phyloP scores from a whole-genome alignment of 2,329 filamentous ascomycete genomes.

The Penicillium sp. region DNA sequence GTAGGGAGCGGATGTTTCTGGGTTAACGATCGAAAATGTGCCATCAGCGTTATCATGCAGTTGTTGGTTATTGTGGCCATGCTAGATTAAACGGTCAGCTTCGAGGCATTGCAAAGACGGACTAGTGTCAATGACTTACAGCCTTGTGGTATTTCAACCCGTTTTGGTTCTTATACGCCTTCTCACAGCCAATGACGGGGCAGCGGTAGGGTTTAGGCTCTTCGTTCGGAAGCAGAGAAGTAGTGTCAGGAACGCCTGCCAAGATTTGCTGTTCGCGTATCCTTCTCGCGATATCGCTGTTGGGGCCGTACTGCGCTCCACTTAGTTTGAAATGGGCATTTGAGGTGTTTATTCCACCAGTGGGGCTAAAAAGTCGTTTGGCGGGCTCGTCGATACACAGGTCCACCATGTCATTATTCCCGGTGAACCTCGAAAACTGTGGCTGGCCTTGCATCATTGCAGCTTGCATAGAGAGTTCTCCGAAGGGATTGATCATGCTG shows the following conservation, averaged over 20 bases:
- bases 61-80: conserved; percentile 96
- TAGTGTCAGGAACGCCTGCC: conserved; percentile 58
- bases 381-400: conserved; percentile 87
- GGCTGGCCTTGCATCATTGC: conserved; percentile 48
- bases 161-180: conserved; percentile 99
- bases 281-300: conserved; percentile 73
- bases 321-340: conserved; percentile 77
- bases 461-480: conserved; percentile 64
- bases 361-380: conserved; percentile 89
- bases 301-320: conserved; percentile 74
- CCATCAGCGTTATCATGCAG: conserved; percentile 96
- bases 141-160: conserved; percentile 88
- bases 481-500: conserved; percentile 68
- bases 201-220: conserved; percentile 98
- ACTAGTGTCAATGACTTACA: conserved; percentile 50
- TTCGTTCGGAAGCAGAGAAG: conserved; percentile 65
- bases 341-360: conserved; percentile 69
- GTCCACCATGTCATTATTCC: conserved; percentile 61
- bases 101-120: not conserved
- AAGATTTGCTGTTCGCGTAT: conserved; percentile 69
- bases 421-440: conserved; percentile 47
- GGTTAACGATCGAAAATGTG: conserved; percentile 97
- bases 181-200: conserved; percentile 97
- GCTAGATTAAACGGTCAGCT: conserved; percentile 47
- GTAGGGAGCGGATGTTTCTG: conserved; percentile 90